Base-by-base conservation (phyloP, 2,329 filamentous ascomycete species). In the Ophiocordyceps camponoti-floridani region DNA sequence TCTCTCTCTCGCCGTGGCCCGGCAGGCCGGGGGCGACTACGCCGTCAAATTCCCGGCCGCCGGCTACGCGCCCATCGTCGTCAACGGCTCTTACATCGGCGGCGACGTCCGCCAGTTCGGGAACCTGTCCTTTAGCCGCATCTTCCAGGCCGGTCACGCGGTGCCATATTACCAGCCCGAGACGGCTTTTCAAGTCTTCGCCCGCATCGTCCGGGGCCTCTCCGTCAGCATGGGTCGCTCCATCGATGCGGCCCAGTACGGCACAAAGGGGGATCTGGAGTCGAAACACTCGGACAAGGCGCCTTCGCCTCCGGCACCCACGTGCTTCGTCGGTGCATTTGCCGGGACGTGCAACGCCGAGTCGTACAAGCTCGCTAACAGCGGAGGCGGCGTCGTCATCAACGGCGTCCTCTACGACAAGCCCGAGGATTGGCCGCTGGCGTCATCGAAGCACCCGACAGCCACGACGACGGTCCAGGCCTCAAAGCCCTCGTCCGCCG, bases 101-200 rank as follows among this genome's bases (percentile, higher is more conserved):
- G 85, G 84, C 18, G 73, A 75, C 46, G 83, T 85, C 0, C 73
- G 84, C 4, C 83, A 91, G 58, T 84, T 76, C 53, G 84, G 81
- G 11, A 88, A 88, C 52, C 70, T 83, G 45, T 77, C 72, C 14
- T 83, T 83, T 56, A 75, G 73, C 45, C 69, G 79, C 8, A 67
- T 83, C 42, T 82, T 78, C 56, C 73, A 82, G 52, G 69, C 77
- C 14, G 78, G 79, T 2, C 79, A 83, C 53, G 69, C 75, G 44
- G 70, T 78, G 1, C 68, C 75, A 0, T 72, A 68, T 44, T 76
- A 75, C 54, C 76, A 80, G 59, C 77, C 76, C 12, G 64, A 73
- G 53, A 75, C 75, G 4, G 63, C 72, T 2, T 67, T 78, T 46
- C 68, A 72, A 49, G 61, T 79, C 37, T 81, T 82, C 52, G 69